Base-by-base conservation (phyloP, 805 yeast genomes). In the Nakazawaea sp. region DNA sequence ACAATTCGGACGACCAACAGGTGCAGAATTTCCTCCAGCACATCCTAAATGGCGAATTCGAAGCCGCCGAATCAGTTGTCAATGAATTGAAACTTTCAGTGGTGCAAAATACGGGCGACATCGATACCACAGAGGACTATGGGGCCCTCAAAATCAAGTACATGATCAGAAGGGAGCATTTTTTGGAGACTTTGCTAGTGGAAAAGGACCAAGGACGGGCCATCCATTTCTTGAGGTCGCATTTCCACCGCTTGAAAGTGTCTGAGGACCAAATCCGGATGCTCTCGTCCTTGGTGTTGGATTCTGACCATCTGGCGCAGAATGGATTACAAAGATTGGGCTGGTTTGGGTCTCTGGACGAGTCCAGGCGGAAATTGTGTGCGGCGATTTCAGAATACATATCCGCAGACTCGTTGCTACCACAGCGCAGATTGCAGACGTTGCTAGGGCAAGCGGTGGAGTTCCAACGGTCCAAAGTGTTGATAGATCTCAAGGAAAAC, bases 361-460 rank as follows among this genome's bases (percentile, higher is more conserved):
- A 40, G 6, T 65, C 81, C 7, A 57, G 83, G 39, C 49, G 50
- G 10, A 29, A 45, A 5, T 45, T 78, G 24, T 50, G 73, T 6
- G 52, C 58, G 7, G 61, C 64, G 27, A 61, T 79, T 1, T 61
- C 73, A 26, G 50, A 55, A 25, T 60, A 60, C 45, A 61, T 79
- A 15, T 68, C 77, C 11, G 71, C 82, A 1, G 63, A 68, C 35
- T 68, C 68, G 35, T 56, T 73, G 58, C 67, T 74, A 3, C 78
- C 85, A 0, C 64, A 70, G 34, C 65, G 62, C 20, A 56, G 85
- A 21, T 52, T 80, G 8, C 60, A 70, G 15, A 60, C 70, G 4
- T 51, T 80, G 18, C 46, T 78, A 10, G 55, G 62, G 11, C 81
- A 79, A 45, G 72, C 85, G 0, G 51, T 68, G 12, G 49, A 56